These are phyloP conservation scores for Scolecobasidium constrictum DNA, from an alignment of 2,329 filamentous ascomycete species.

Conservation along the genomic window DNA sequence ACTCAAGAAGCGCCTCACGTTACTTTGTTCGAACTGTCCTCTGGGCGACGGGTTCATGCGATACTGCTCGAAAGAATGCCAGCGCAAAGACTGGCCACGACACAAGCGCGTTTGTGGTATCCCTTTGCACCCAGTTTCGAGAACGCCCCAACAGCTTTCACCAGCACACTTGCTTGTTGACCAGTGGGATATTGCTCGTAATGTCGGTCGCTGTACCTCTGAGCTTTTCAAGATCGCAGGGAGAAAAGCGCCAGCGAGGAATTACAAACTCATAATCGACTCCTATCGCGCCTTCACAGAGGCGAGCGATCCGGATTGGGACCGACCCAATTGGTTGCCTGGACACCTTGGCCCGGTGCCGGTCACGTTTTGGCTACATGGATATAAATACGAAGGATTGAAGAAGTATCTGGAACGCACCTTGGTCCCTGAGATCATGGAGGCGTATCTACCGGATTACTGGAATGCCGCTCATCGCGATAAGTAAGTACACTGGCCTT, in stretches of 20 bases:
- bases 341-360: background rate
- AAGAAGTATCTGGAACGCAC: background rate
- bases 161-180: background rate
- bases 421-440: background rate
- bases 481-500: background rate
- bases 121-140: background rate
- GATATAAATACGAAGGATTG: background rate
- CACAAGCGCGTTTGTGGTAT: constrained; percentile 35
- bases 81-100: constrained; percentile 39
- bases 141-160: background rate
- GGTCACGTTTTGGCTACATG: background rate
- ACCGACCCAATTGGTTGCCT: background rate
- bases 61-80: constrained; percentile 45
- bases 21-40: background rate
- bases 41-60: background rate
- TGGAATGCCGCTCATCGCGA: background rate
- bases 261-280: background rate
- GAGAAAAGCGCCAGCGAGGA: background rate
- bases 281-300: background rate
- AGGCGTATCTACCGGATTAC: background rate
- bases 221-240: no score
- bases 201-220: no score
- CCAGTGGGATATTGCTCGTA: background rate
- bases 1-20: background rate
- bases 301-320: no score